Conservation (phyloP, 2,329 filamentous ascomycete genomes). For the Colletotrichum ledebouriae region DNA sequence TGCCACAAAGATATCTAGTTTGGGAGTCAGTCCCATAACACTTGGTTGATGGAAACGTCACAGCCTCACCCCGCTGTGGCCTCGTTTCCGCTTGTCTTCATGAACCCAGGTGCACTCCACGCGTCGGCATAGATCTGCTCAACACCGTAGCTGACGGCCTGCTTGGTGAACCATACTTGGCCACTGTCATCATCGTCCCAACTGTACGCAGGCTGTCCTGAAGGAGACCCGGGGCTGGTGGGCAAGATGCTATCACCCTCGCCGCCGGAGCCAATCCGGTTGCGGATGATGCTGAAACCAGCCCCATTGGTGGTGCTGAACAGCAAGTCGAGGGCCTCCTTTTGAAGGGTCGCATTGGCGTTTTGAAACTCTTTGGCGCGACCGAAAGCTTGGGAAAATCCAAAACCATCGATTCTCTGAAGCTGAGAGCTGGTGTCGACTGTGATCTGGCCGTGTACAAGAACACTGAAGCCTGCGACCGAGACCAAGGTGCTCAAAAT, state of each 20-base stretch:
- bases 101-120: constrained; percentile 62
- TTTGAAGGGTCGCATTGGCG: constrained; percentile 48
- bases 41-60: neutral
- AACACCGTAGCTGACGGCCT: constrained; percentile 58
- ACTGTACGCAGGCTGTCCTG: constrained; percentile 56
- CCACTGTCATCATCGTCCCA: constrained; percentile 62
- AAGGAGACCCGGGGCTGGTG: constrained; percentile 57
- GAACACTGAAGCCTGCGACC: neutral
- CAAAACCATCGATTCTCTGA: constrained; percentile 62
- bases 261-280: constrained; percentile 59
- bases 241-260: constrained; percentile 56
- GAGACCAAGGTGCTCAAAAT: neutral
- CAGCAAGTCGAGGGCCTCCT: constrained; percentile 58
- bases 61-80: constrained; percentile 44
- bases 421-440: constrained; percentile 47
- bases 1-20: constrained; percentile 54
- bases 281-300: constrained; percentile 64
- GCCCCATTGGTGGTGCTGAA: constrained; percentile 61
- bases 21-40: neutral
- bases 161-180: constrained; percentile 65
- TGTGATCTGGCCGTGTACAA: constrained; percentile 47
- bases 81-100: constrained; percentile 60
- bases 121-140: constrained; percentile 58
- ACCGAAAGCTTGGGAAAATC: constrained; percentile 63
- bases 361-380: constrained; percentile 57